Conservation (phyloP, 257 asterid genomes). For the Datura wrightii region DNA sequence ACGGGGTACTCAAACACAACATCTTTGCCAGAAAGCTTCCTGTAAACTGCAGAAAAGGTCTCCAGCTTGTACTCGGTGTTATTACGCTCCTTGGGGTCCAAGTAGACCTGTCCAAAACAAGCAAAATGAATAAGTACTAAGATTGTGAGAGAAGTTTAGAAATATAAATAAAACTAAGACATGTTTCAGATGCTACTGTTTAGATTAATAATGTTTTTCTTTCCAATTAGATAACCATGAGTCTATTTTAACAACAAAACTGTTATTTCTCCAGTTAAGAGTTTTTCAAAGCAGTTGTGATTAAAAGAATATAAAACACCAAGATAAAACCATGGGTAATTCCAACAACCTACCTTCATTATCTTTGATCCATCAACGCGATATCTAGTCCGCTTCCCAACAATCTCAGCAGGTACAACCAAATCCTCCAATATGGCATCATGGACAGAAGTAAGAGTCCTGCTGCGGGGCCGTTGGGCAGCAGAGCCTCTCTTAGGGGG, state of each 20-base stretch:
- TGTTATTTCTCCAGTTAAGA: neutral
- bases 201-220: neutral
- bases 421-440: conserved; percentile 89
- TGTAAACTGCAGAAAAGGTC: conserved; percentile 54
- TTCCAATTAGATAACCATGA: neutral
- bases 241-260: neutral
- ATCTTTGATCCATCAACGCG: conserved; percentile 84
- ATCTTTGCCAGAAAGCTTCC: conserved; percentile 60
- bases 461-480: conserved; percentile 77
- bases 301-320: too few species aligned
- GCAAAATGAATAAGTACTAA: neutral
- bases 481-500: conserved; percentile 97
- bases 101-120: conserved; percentile 41
- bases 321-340: neutral
- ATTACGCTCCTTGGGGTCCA: conserved; percentile 54
- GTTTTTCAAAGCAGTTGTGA: neutral
- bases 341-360: conserved; percentile 62
- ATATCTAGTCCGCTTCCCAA: conserved; percentile 71
- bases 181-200: neutral
- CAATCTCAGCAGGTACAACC: conserved; percentile 86
- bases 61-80: conserved; percentile 56
- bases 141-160: neutral
- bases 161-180: neutral
- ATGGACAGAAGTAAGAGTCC: conserved; percentile 89
- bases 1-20: conserved; percentile 53